Conservation (phyloP, 352 stramenopile species). For the Pythium brachiatum region DNA sequence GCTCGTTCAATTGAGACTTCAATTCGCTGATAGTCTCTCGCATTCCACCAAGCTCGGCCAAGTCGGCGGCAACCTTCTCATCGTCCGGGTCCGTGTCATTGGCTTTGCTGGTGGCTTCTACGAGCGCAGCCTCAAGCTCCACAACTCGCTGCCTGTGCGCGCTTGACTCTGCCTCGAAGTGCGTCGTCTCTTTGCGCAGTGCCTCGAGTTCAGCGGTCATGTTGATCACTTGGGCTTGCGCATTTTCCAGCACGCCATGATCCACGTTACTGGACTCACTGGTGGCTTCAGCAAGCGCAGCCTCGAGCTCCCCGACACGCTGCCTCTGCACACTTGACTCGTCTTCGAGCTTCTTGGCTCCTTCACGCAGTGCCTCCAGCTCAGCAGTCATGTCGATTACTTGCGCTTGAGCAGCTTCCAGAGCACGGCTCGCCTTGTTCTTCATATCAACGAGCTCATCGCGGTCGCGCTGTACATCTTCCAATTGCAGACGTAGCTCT, state of each 20-base stretch:
- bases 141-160: background rate
- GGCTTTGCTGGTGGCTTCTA: background rate
- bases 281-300: background rate
- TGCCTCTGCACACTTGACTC: background rate
- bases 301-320: constrained; percentile 1
- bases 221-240: background rate
- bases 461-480: constrained; percentile 1
- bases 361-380: background rate
- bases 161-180: background rate
- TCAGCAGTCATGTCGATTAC: background rate
- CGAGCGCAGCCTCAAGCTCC: background rate
- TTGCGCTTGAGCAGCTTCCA: background rate
- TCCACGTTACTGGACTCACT: background rate
- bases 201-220: background rate
- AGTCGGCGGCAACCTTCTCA: background rate
- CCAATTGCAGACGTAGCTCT: constrained; percentile 18
- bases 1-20: background rate
- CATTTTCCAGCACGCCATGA: background rate
- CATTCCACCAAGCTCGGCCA: background rate
- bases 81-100: background rate
- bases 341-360: background rate
- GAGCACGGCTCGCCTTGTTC: constrained; percentile 1
- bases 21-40: background rate
- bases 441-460: constrained; percentile 16
- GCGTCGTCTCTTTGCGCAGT: background rate